Evolutionary conservation across 2,329 filamentous ascomycete genomes (phyloP).

Genomic region (Malbranchea cinnamomea): DNA sequence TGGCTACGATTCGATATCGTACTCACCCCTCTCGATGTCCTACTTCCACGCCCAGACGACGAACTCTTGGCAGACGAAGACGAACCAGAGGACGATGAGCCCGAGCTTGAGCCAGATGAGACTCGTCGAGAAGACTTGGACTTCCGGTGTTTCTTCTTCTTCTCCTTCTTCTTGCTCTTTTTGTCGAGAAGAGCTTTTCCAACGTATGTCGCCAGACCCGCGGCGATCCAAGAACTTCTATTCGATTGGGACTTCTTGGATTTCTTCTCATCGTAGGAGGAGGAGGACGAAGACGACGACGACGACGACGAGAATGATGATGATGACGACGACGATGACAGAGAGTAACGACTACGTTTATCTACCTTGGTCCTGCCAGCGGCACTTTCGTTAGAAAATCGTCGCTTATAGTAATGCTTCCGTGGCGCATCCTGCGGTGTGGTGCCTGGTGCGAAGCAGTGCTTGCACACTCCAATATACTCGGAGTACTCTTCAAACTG

Average conservation of each 20-base stretch:
- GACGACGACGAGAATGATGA: too few relatives aligned
- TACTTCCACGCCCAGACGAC: conserved; percentile 22
- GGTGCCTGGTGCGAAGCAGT: conserved; percentile 48
- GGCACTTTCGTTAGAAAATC: conserved; percentile 33
- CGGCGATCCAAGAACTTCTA: conserved; percentile 36
- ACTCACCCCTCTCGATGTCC: conserved; percentile 26
- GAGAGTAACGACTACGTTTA: conserved; percentile 46
- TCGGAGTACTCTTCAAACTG: conserved; percentile 55
- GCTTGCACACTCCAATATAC: conserved; percentile 49
- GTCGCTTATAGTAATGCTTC: conserved; percentile 40
- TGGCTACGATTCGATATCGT: conserved; percentile 20
- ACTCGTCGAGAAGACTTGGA: too few relatives aligned
- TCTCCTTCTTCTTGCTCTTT: conserved; percentile 30
- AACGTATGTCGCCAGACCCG: conserved; percentile 40
- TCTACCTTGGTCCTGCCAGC: conserved; percentile 35
- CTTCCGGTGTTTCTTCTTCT: conserved; percentile 32
- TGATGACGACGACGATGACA: too few relatives aligned
- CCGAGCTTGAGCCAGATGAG: too few relatives aligned
- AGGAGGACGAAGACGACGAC: too few relatives aligned
- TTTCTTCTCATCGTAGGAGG: conserved; percentile 36
- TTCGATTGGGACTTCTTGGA: conserved; percentile 31
- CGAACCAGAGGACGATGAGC: too few relatives aligned
- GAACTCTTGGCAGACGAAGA: conserved; percentile 16
- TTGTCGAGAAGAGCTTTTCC: conserved; percentile 38
- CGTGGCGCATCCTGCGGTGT: conserved; percentile 43